These are phyloP conservation scores for Anthracocystis walkeri DNA, from an alignment of 1,284 basidiomycete species.

Conservation along the genomic window DNA sequence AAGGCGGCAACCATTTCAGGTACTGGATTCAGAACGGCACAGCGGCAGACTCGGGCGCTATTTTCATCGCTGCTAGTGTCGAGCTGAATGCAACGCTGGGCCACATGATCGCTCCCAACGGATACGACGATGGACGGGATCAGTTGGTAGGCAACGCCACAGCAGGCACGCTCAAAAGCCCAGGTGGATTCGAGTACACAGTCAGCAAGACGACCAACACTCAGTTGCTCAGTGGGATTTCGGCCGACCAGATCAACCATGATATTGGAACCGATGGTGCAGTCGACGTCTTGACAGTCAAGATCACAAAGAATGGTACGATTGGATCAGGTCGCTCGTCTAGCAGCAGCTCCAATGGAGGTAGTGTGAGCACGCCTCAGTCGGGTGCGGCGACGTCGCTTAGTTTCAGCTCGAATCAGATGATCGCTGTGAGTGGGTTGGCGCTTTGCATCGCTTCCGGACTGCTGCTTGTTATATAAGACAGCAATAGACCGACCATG, in stretches of 20 bases:
- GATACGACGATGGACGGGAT: conserved; percentile 65
- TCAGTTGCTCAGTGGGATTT: conserved; percentile 38
- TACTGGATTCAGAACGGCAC: conserved; percentile 65
- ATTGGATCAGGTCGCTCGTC: conserved; percentile 30
- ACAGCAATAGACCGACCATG: background rate
- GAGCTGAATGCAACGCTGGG: conserved; percentile 47
- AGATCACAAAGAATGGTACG: conserved; percentile 55
- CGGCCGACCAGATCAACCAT: conserved; percentile 62
- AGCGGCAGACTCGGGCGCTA: conserved; percentile 55
- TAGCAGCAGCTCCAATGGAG: conserved; percentile 8
- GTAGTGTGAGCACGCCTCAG: conserved; percentile 28
- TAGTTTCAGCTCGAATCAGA: background rate
- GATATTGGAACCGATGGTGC: conserved; percentile 59
- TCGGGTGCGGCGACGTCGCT: conserved; percentile 6
- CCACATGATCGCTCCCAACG: conserved; percentile 62
- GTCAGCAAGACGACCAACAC: conserved; percentile 43
- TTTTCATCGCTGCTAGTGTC: conserved; percentile 64
- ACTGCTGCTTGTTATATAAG: conserved; percentile 7
- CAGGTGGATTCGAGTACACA: conserved; percentile 54
- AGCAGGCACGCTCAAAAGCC: conserved; percentile 45
- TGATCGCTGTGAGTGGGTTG: background rate
- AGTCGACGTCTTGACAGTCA: conserved; percentile 61
- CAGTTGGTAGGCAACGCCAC: conserved; percentile 63
- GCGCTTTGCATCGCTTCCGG: conserved; percentile 12
- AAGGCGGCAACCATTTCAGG: conserved; percentile 66